Percentiles rank a stretch among this genome's conserved stretches.
Evolutionary conservation across 2,329 filamentous ascomycete genomes (phyloP).

Genomic region (Metarhizium robertsii): DNA sequence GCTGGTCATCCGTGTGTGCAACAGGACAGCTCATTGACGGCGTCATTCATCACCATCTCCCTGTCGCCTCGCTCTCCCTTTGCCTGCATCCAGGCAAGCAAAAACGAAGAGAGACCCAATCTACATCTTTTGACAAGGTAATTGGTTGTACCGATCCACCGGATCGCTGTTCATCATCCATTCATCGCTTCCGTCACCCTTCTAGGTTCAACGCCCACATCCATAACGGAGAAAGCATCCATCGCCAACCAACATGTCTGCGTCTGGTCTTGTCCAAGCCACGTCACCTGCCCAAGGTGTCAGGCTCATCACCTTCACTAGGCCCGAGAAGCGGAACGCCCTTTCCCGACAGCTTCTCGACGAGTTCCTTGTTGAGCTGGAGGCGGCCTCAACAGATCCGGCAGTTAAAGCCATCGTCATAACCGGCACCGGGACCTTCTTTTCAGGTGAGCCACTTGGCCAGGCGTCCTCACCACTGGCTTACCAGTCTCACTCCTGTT

Average conservation of each 20-base stretch:
- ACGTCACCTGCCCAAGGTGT: constrained; percentile 23
- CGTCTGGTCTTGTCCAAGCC: constrained; percentile 10
- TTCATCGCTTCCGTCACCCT: neutral
- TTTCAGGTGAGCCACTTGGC: constrained; percentile 11
- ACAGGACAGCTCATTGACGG: neutral
- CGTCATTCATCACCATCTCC: neutral
- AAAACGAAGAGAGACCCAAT: neutral
- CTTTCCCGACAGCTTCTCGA: constrained; percentile 42
- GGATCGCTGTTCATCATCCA: neutral
- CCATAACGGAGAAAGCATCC: neutral
- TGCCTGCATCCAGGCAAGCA: neutral
- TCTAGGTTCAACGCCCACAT: neutral
- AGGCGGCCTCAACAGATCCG: constrained; percentile 10
- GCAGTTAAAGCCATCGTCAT: constrained; percentile 26
- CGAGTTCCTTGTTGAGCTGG: constrained; percentile 27
- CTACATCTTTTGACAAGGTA: neutral
- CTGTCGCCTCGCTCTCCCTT: neutral
- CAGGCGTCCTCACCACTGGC: neutral
- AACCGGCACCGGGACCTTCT: constrained; percentile 22
- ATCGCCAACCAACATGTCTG: constrained; percentile 8
- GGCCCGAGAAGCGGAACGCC: constrained; percentile 49
- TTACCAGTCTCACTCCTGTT: neutral
- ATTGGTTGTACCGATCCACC: neutral
- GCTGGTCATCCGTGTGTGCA: neutral
- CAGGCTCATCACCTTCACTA: constrained; percentile 40